A percentile compares a stretch with the other conserved stretches of the same genome.
These are phyloP conservation scores for Globisporangium echinulatum DNA, from an alignment of 352 stramenopile species.

Conservation along the genomic window DNA sequence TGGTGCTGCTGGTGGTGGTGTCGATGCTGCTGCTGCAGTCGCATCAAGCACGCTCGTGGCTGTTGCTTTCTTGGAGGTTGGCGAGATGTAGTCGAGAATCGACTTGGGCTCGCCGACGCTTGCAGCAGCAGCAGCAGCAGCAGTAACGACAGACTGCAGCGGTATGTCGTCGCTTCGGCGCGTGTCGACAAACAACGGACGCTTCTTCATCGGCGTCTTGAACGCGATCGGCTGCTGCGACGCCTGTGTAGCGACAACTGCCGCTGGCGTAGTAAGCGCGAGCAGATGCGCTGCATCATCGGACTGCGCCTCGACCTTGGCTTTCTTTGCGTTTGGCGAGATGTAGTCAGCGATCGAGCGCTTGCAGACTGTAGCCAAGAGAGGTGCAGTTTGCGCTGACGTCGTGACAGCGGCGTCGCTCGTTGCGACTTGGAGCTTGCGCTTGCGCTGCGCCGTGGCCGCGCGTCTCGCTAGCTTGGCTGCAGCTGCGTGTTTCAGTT, in stretches of 20 bases:
- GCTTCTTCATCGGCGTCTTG: conserved; percentile 13
- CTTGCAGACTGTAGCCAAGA: no score
- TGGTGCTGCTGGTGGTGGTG: background rate
- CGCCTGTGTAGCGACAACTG: no score
- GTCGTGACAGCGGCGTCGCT: background rate
- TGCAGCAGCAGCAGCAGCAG: no score
- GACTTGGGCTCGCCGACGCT: background rate
- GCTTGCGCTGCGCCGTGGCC: conserved; percentile 1
- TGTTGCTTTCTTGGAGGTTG: conserved; percentile 4
- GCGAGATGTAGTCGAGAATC: conserved; percentile 1
- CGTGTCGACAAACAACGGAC: conserved; percentile 6
- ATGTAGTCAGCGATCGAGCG: conserved; percentile 16
- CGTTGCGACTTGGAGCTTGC: conserved; percentile 1
- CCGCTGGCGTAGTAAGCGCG: no score
- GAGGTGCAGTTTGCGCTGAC: no score
- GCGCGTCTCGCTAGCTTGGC: conserved; percentile 2
- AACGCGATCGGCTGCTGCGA: background rate
- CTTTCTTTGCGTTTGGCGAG: conserved; percentile 13
- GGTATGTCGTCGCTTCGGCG: background rate
- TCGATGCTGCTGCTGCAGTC: background rate
- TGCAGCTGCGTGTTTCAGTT: background rate
- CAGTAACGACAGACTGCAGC: background rate
- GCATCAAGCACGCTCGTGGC: background rate
- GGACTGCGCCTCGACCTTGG: background rate
- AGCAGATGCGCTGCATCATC: no score